phyloP scores from a whole-genome alignment of 2,329 filamentous ascomycete species.

The Ceratocystis papillata region DNA sequence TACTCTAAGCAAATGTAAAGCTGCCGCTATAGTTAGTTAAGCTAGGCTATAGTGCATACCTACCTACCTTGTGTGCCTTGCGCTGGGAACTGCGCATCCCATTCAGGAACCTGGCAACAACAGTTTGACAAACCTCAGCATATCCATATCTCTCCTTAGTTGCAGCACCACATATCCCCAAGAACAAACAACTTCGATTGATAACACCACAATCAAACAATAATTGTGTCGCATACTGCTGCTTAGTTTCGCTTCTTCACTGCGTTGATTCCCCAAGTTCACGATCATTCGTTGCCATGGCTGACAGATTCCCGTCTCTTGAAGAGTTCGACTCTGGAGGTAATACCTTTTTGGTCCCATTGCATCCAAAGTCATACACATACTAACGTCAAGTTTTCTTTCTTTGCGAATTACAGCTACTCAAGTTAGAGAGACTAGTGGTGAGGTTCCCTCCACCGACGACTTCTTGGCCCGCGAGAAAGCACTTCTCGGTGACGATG shows the following conservation, averaged over 20 bases:
- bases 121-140: background rate
- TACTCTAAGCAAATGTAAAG: conserved; percentile 1
- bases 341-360: conserved; percentile 29
- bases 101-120: conserved; percentile 19
- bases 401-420: conserved; percentile 42
- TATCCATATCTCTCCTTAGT: background rate
- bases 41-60: background rate
- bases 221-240: background rate
- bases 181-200: background rate
- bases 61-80: background rate
- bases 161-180: background rate
- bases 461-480: conserved; percentile 91
- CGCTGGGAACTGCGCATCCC: conserved; percentile 15
- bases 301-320: conserved; percentile 66
- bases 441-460: conserved; percentile 49
- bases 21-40: background rate
- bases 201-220: background rate
- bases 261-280: background rate
- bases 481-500: conserved; percentile 82
- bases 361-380: background rate
- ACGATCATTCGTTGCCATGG: conserved; percentile 41
- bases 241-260: background rate
- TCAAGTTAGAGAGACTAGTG: conserved; percentile 47
- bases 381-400: background rate
- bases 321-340: conserved; percentile 64